Evolutionary conservation across 495 filamentous ascomycete species (phyloP).

Genomic region (Talaromyces thailandensis): DNA sequence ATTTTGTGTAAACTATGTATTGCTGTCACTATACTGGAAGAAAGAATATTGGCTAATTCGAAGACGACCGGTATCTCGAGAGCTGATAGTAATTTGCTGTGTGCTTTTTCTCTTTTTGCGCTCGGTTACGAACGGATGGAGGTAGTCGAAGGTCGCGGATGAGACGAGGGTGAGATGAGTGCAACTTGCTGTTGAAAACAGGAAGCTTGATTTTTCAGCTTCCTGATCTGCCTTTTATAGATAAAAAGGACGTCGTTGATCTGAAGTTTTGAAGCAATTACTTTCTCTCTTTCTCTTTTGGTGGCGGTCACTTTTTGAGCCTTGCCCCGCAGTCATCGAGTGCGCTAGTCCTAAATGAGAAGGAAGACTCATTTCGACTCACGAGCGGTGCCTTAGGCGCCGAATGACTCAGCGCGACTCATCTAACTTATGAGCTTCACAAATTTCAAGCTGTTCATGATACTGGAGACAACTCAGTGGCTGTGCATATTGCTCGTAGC

Average conservation of each 20-base stretch:
- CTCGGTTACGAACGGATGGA: background rate
- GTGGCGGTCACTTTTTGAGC: constrained; percentile 4
- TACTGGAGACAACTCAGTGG: background rate
- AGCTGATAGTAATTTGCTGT: background rate
- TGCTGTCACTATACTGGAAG: background rate
- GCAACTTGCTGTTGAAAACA: background rate
- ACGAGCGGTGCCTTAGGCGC: background rate
- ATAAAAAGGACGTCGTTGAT: background rate
- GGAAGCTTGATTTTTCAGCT: background rate
- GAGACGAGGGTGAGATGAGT: background rate
- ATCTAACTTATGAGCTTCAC: background rate
- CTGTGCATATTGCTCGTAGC: background rate
- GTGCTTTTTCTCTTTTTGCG: background rate
- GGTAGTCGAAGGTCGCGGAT: background rate
- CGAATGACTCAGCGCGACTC: constrained; percentile 9
- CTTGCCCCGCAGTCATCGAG: background rate
- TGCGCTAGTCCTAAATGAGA: constrained; percentile 15
- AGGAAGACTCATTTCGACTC: constrained; percentile 13
- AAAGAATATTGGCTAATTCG: background rate
- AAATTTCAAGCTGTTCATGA: background rate
- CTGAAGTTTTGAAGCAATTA: background rate
- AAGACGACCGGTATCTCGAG: background rate
- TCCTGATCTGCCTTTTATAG: background rate
- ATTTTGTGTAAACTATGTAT: constrained; percentile 30
- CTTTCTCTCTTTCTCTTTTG: background rate